Conservation (phyloP, 805 yeast genomes). For the Myxozyma neotropica region DNA sequence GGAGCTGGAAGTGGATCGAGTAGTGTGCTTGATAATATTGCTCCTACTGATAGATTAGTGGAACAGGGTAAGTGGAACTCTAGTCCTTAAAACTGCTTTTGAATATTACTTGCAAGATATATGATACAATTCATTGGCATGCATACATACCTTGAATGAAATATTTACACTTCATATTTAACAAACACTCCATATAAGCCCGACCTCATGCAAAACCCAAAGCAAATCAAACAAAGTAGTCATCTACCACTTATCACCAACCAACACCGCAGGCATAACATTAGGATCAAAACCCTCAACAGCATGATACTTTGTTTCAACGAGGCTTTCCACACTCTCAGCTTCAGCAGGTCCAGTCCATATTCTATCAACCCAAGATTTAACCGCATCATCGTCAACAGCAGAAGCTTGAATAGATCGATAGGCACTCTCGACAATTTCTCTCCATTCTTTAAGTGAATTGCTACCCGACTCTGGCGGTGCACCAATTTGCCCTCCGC, state of each 20-base stretch:
- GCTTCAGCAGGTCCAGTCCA: constrained; percentile 23
- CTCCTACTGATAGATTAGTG: background rate
- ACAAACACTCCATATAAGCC: background rate
- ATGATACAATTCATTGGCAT: too few species aligned
- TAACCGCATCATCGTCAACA: constrained; percentile 14
- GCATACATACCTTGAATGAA: too few species aligned
- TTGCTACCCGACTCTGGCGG: constrained; percentile 32
- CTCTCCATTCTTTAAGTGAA: constrained; percentile 41
- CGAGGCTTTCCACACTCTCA: constrained; percentile 12
- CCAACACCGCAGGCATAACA: constrained; percentile 30
- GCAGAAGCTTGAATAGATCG: constrained; percentile 40
- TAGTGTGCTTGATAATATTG: background rate
- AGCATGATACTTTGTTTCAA: constrained; percentile 22
- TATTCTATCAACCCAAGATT: constrained; percentile 24
- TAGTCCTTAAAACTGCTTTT: background rate
- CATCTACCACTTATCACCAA: constrained; percentile 30
- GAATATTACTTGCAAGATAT: too few species aligned
- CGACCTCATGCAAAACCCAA: background rate
- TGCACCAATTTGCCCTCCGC: constrained; percentile 83
- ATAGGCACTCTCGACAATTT: constrained; percentile 46
- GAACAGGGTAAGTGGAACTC: background rate
- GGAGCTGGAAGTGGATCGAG: constrained; percentile 6
- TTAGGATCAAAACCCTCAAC: constrained; percentile 19
- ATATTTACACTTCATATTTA: background rate
- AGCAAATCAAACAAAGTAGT: background rate